Conservation (phyloP, 768 basidiomycete genomes). For the Boletellus ananiceps region DNA sequence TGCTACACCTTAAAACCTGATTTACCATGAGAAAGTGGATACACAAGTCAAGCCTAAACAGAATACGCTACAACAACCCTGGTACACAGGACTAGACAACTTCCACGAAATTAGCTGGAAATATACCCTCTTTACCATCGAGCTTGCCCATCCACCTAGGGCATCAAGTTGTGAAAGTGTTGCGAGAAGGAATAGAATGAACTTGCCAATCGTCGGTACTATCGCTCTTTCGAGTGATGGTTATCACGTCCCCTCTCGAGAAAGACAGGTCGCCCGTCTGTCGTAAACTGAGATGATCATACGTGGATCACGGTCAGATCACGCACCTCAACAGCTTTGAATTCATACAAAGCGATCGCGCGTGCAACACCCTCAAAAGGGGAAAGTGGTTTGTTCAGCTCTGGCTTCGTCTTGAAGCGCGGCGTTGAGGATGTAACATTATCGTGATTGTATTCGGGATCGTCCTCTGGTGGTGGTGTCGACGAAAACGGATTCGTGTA, state of each 20-base stretch:
- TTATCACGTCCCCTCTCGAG: slow-evolving; percentile 69
- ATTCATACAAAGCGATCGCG: slow-evolving; percentile 72
- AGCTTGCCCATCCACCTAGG: slow-evolving; percentile 76
- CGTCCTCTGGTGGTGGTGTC: slow-evolving; percentile 21
- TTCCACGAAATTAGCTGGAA: slow-evolving; percentile 85
- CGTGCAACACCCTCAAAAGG: slow-evolving; percentile 61
- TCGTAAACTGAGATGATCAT: slow-evolving; percentile 5
- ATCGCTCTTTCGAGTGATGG: slow-evolving; percentile 61
- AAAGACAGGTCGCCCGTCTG: slow-evolving; percentile 77
- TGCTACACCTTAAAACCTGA: background rate
- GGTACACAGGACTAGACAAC: slow-evolving; percentile 33
- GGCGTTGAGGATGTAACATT: slow-evolving; percentile 18
- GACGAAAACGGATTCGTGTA: slow-evolving; percentile 29
- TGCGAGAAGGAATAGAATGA: background rate
- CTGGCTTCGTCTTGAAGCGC: slow-evolving; percentile 46
- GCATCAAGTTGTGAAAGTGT: background rate
- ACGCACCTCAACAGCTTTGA: slow-evolving; percentile 65
- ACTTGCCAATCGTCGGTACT: slow-evolving; percentile 71
- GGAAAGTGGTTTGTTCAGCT: slow-evolving; percentile 43
- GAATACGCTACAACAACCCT: background rate
- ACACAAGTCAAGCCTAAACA: background rate
- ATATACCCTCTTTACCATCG: slow-evolving; percentile 56
- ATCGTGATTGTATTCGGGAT: slow-evolving; percentile 9
- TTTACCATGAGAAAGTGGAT: background rate
- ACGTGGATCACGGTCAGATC: background rate